Percentiles rank a stretch among this genome's conserved stretches.
Conservation (phyloP, 805 yeast species). For the Tetrapisispora arboricola region DNA sequence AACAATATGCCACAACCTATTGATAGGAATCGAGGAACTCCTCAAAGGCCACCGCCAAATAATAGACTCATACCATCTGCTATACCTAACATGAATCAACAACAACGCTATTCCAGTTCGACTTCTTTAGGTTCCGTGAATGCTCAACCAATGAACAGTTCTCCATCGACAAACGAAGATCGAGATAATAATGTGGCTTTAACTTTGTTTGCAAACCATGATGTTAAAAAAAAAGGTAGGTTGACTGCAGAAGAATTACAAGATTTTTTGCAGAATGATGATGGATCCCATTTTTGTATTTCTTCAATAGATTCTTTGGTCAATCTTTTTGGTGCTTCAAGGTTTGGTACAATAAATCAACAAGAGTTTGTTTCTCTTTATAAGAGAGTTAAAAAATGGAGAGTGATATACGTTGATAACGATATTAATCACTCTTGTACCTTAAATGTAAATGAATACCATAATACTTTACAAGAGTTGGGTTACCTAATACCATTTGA, state of each 20-base stretch:
- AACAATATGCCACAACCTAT: not conserved
- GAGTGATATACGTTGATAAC: conserved; percentile 29
- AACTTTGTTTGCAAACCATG: conserved; percentile 27
- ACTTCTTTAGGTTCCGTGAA: conserved; percentile 6
- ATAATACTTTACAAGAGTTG: conserved; percentile 27
- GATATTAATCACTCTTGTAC: conserved; percentile 28
- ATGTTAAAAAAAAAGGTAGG: conserved; percentile 22
- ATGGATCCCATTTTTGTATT: conserved; percentile 23
- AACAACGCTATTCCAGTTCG: not conserved
- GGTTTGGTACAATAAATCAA: conserved; percentile 28
- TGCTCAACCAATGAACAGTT: conserved; percentile 4
- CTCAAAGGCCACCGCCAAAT: not conserved
- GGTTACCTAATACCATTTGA: conserved; percentile 29
- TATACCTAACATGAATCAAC: not conserved
- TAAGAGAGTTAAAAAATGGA: conserved; percentile 27
- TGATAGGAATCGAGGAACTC: not conserved
- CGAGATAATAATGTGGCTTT: conserved; percentile 22
- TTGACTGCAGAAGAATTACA: conserved; percentile 28
- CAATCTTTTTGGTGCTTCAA: conserved; percentile 27
- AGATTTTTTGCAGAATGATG: conserved; percentile 29
- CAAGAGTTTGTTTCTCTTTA: conserved; percentile 27
- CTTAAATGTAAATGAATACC: conserved; percentile 23
- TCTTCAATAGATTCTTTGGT: conserved; percentile 29
- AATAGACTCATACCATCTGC: conserved; percentile 8
- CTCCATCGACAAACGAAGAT: conserved; percentile 8